Base-by-base conservation (phyloP, 2,329 filamentous ascomycete genomes). In the Claviceps cyperi region DNA sequence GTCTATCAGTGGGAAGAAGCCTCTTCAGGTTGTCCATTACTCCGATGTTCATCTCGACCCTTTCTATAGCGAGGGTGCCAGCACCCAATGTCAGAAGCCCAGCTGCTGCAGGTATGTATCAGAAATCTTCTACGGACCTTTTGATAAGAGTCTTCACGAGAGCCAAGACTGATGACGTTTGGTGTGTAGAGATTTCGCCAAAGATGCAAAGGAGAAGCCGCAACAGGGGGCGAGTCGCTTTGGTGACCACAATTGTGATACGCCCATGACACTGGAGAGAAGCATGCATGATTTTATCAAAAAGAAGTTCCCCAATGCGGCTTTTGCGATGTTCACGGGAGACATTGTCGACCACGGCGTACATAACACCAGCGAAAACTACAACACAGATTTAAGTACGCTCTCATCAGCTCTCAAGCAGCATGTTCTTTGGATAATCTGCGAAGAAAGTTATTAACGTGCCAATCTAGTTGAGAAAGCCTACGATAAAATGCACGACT, bases 21-120 rank as follows among this genome's bases (percentile, higher is more conserved):
- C 75, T 9, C 58, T 78, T 53, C 69, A 73, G 53, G 66, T 80
- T 5, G 73, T 78, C 21, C 77, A 81, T 57, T 75, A 75, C 59
- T 77, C 73, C 14, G 77, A 81, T 55, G 74, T 78, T 35, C 77
- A 80, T 51, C 64, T 80, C 48, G 77, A 81, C 54, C 71, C 69
- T 4, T 64, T 69, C 11, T 81, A 80, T 59, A 69, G 68, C 24
- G 63, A 68, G 3, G 77, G 77, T 0, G 66, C 73, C 11, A 77
- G 69, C 56, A 68, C 71, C 22, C 67, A 77, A 53, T 81, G 77
- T 61, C 68, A 69, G 24, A 77, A 78, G 58, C 74, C 74, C 2
- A 76, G 78, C 49, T 81, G 77, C 61, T 81, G 77, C 60, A 69
- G 76, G 56, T 67, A 51, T 19, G 24, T 36, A n/a, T 9, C 15